Evolutionary conservation across 768 basidiomycete species (phyloP).

Genomic region (Vararia minispora): DNA sequence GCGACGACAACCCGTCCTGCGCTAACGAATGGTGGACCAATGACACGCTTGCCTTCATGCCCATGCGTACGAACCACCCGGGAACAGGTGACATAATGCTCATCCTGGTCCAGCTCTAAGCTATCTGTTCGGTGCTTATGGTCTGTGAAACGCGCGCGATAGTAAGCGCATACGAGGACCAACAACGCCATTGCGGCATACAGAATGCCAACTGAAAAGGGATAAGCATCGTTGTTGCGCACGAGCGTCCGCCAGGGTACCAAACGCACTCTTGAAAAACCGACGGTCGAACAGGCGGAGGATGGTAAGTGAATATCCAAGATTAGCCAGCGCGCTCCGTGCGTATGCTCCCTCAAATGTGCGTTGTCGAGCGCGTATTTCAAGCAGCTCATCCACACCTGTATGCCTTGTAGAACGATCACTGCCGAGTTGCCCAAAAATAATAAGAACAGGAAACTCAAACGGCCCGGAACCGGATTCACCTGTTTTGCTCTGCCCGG

Average conservation of each 20-base stretch:
- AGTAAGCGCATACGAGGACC: conserved; percentile 45
- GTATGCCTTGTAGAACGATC: too few species aligned
- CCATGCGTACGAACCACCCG: conserved; percentile 39
- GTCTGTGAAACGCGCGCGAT: conserved; percentile 67
- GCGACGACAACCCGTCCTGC: conserved; percentile 66
- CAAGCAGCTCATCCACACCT: conserved; percentile 33
- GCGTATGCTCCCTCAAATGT: conserved; percentile 80
- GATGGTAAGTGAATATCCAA: conserved; percentile 65
- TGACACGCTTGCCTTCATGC: conserved; percentile 48
- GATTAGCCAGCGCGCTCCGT: conserved; percentile 60
- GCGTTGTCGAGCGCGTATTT: conserved; percentile 68
- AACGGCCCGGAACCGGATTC: too few species aligned
- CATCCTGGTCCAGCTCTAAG: too few species aligned
- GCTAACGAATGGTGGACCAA: conserved; percentile 69
- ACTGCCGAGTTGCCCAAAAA: too few species aligned
- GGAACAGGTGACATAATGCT: too few species aligned
- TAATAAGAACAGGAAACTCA: too few species aligned
- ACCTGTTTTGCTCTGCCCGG: too few species aligned
- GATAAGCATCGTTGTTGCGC: not conserved
- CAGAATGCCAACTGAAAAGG: conserved; percentile 39
- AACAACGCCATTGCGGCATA: conserved; percentile 52
- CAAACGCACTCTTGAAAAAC: conserved; percentile 58
- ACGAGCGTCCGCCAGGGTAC: not conserved
- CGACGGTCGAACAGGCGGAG: conserved; percentile 67
- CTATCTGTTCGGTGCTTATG: too few species aligned